Evolutionary conservation across 345 rosid genomes (phyloP).

Genomic region (Kandelia obovata): DNA sequence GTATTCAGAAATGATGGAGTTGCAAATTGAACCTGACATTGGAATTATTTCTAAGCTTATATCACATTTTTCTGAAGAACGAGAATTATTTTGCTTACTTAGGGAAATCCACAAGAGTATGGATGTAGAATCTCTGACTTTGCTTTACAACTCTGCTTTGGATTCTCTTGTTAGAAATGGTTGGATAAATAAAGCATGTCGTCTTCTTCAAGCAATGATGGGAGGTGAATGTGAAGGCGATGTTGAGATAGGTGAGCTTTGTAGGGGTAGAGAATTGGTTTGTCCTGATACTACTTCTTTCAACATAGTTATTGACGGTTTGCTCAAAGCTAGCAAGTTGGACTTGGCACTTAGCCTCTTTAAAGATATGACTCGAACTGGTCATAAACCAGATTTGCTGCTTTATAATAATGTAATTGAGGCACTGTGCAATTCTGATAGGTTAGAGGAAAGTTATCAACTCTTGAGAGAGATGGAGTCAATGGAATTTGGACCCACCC

Average conservation of each 20-base stretch:
- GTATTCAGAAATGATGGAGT: conserved; percentile 57
- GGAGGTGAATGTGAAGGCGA: conserved; percentile 26
- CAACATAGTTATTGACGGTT: conserved; percentile 45
- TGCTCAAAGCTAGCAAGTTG: conserved; percentile 45
- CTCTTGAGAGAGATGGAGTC: conserved; percentile 59
- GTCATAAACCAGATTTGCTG: conserved; percentile 36
- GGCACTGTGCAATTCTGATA: conserved; percentile 59
- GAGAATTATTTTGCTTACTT: conserved; percentile 37
- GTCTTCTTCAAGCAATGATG: conserved; percentile 42
- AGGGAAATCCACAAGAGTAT: conserved; percentile 40
- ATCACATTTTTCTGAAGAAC: conserved; percentile 51
- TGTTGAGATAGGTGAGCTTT: conserved; percentile 29
- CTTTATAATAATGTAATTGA: conserved; percentile 57
- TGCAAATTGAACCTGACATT: conserved; percentile 49
- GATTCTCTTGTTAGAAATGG: conserved; percentile 35
- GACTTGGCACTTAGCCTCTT: conserved; percentile 62
- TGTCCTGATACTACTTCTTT: conserved; percentile 44
- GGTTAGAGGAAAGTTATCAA: conserved; percentile 56
- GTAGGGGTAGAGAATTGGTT: conserved; percentile 31
- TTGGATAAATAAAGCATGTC: conserved; percentile 48
- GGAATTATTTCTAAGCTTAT: conserved; percentile 53
- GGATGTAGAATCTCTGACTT: conserved; percentile 40
- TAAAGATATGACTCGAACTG: conserved; percentile 42
- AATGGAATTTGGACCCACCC: conserved; percentile 55
- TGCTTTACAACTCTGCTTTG: conserved; percentile 49